These are phyloP conservation scores for Solidago caesia DNA, from an alignment of 129 eudicot species.

Conservation along the genomic window DNA sequence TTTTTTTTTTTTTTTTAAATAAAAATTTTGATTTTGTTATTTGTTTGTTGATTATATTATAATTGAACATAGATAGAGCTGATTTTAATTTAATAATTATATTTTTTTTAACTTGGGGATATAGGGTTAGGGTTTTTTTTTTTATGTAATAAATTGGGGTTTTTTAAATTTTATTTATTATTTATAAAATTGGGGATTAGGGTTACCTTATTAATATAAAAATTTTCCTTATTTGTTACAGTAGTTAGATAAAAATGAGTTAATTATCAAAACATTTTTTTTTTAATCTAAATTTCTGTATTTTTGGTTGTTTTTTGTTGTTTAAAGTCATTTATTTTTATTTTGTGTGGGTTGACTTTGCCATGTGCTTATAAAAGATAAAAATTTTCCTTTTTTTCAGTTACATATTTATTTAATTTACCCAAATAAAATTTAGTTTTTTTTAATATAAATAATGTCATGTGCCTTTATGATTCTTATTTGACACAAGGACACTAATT, in stretches of 20 bases:
- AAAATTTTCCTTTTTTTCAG: too few species aligned
- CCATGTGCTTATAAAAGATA: not conserved
- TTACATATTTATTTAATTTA: too few species aligned
- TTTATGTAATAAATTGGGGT: not conserved
- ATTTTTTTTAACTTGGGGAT: conserved; percentile 27
- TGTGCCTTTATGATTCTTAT: conserved; percentile 4
- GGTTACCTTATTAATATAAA: not conserved
- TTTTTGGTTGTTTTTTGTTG: too few species aligned
- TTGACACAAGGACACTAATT: conserved; percentile 18
- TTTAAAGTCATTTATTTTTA: not conserved
- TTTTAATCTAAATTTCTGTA: too few species aligned
- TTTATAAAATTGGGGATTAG: not conserved
- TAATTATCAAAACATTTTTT: not conserved
- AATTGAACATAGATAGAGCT: not conserved
- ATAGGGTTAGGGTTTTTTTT: conserved; percentile 34
- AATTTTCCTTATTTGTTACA: too few species aligned
- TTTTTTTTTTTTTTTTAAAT: not conserved
- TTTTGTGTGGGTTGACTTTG: not conserved
- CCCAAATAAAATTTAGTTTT: too few species aligned
- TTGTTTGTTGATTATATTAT: not conserved
- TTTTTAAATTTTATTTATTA: conserved; percentile 8
- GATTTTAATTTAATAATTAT: not conserved
- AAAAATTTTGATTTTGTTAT: not conserved
- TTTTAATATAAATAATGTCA: not conserved
- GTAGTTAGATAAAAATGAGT: not conserved